Evolutionary conservation across 2,329 filamentous ascomycete genomes (phyloP), one percentile per base, ranked within the genome.

Genomic region (Xylaria sp.): DNA sequence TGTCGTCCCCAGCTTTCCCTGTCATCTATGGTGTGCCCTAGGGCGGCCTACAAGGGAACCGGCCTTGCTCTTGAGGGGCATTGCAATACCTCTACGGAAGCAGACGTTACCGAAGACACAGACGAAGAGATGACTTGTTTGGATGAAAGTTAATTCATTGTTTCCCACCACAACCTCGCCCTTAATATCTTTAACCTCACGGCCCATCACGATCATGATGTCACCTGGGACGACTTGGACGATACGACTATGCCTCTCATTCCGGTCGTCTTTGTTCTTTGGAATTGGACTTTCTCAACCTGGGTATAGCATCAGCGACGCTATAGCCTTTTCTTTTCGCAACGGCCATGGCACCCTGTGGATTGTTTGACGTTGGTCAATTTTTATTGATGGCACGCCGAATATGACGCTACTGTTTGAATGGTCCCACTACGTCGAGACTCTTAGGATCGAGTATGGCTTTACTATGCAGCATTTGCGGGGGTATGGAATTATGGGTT

Each of bases 1-100:
- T 76, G 69, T 76, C 77, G 59, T 75, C 73, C 41, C 79, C 77
- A 44, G 74, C 77, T 60, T 75, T 76, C 46, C 63, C 72, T 58
- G 67, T 63, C 25, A 63, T 72, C 40, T 10, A 56, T 31, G 46
- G 43, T 54, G 58, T 57, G 58, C 56, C 62, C 48, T 51, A 58
- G 54, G 60, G 15, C 54, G 58, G 46, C 57, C 43, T 48, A 43
- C 58, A 60, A 43, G 37, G 43, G 41, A 41, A 38, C 33, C 15
- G 17, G 38, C 33, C 25, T 27, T 38, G 11, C 27, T 52, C 10
- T 37, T 31, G 44, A 55, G 60, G 55, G 51, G 54, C 65, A 38
- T 62, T 68, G 62, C 29, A 65, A 64, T 70, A 67, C 66, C 63
- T 66, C 54, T 59, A 62, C 58, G 55, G 57, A 57, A 61, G 58